Conservation (phyloP, 805 yeast genomes). For the Kregervanrija delftensis region DNA sequence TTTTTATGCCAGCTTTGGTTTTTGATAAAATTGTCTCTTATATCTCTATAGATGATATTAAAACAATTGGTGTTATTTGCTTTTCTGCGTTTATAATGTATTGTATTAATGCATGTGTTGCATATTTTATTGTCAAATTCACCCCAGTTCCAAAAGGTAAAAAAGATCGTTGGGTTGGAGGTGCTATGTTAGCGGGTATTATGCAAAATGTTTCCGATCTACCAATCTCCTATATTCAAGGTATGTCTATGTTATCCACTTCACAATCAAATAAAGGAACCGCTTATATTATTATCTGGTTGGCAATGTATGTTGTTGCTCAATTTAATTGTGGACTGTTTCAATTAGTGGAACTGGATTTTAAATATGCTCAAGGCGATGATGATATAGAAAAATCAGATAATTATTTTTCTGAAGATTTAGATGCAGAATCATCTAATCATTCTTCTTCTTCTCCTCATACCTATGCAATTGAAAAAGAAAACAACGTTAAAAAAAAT, state of each 20-base stretch:
- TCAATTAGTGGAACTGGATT: conserved; percentile 44
- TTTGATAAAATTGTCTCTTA: conserved; percentile 57
- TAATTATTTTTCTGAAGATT: too few species aligned
- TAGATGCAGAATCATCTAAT: too few species aligned
- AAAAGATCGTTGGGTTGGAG: conserved; percentile 55
- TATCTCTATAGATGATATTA: conserved; percentile 57
- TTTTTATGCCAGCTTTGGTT: conserved; percentile 61
- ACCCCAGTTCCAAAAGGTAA: conserved; percentile 45
- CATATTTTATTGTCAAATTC: conserved; percentile 28
- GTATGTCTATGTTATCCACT: conserved; percentile 39
- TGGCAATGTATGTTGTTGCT: conserved; percentile 43
- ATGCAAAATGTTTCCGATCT: conserved; percentile 72
- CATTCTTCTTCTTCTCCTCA: too few species aligned
- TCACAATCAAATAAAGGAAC: conserved; percentile 29
- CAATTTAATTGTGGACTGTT: conserved; percentile 50
- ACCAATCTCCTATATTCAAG: conserved; percentile 71
- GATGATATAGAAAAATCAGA: too few species aligned
- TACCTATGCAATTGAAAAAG: too few species aligned
- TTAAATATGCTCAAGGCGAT: conserved; percentile 25
- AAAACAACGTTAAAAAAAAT: too few species aligned
- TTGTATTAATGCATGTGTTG: conserved; percentile 41
- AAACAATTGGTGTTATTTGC: conserved; percentile 60
- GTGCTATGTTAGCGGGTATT: conserved; percentile 60
- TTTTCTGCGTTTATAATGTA: conserved; percentile 46
- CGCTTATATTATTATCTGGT: conserved; percentile 51